Evolutionary conservation across 257 asterid genomes (phyloP), one percentile per base, ranked within the genome.

Genomic region (Plantago major): DNA sequence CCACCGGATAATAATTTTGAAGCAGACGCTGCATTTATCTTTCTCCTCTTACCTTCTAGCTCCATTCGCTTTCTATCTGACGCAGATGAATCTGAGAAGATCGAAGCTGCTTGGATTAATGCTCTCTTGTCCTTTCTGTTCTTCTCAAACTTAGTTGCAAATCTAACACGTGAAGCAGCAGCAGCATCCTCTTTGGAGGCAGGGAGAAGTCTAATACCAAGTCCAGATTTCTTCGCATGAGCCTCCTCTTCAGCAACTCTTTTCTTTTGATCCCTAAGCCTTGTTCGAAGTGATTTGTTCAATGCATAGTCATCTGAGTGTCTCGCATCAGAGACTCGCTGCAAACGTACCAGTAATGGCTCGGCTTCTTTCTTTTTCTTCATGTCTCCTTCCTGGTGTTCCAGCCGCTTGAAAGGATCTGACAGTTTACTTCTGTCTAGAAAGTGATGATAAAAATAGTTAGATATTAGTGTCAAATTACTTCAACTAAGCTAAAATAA

Each of bases 291-390:
- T 9, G 96, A 81, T 69, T 72, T 89, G 81, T 93, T 93, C 76
- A 89, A 46, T n/a, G 85, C 73, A 78, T 93, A 93, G 71, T 93
- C 92, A 67, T 89, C 90, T 28, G 81, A 81, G 69, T 93, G 99
- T 59, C 94, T 71, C 46, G 88, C 68, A 68, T 93, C 96, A 50
- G 99, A 89, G 45, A 93, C 69, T 58, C 84, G 78, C 71, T 87
- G 97, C 54, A 93, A 89, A 26, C 96, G 96, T 18, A 93, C 94
- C n/a, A 93, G 81, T 62, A 55, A 66, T 3, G 99, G 99, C 66
- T 89, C 95, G 1, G 97, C 96, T 82, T 89, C 92, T 77, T 83
- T 93, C 79, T 93, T 93, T 83, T 89, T 89, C 67, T 89, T 87
- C 68, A 87, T 45, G 72, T 93, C 97, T 63, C 85, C 85, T 71